phyloP scores from a whole-genome alignment of 2,329 filamentous ascomycete genomes.

The Fusarium nanum region DNA sequence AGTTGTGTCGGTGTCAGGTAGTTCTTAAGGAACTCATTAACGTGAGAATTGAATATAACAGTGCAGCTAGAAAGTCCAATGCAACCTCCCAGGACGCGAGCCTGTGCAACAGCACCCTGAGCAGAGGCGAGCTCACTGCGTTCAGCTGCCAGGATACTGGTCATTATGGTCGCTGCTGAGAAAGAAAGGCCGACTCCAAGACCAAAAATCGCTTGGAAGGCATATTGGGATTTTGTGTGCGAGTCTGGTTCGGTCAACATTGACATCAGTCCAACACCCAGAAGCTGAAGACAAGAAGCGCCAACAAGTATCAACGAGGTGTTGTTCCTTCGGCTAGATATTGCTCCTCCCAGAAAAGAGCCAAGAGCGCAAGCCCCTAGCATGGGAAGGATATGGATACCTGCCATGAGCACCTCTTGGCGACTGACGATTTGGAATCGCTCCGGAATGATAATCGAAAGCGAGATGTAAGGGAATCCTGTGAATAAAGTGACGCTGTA shows the following conservation, averaged over 20 bases:
- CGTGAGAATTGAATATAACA: constrained; percentile 65
- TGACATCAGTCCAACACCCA: constrained; percentile 64
- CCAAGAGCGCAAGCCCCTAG: constrained; percentile 67
- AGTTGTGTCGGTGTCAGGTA: constrained; percentile 54
- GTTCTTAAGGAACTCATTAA: constrained; percentile 53
- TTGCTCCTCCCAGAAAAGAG: constrained; percentile 64
- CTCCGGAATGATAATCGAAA: constrained; percentile 70
- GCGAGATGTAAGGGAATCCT: constrained; percentile 67
- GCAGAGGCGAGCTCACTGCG: constrained; percentile 65
- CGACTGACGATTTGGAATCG: constrained; percentile 69
- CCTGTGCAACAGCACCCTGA: constrained; percentile 70
- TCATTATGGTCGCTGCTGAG: constrained; percentile 68
- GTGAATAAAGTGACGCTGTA: constrained; percentile 65
- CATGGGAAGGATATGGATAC: constrained; percentile 68
- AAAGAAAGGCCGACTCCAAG: constrained; percentile 70
- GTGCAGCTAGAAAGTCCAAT: constrained; percentile 69
- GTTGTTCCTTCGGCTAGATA: constrained; percentile 66
- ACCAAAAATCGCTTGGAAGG: constrained; percentile 67
- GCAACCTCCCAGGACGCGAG: constrained; percentile 69
- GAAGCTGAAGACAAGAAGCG: constrained; percentile 63
- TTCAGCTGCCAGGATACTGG: constrained; percentile 62
- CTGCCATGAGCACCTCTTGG: constrained; percentile 64
- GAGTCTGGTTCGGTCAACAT: constrained; percentile 52
- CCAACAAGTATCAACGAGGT: constrained; percentile 63
- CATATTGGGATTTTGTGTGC: constrained; percentile 60